Evolutionary conservation across 1,139 yeast genomes (phyloP).

Genomic region (Geotrichum australiense): DNA sequence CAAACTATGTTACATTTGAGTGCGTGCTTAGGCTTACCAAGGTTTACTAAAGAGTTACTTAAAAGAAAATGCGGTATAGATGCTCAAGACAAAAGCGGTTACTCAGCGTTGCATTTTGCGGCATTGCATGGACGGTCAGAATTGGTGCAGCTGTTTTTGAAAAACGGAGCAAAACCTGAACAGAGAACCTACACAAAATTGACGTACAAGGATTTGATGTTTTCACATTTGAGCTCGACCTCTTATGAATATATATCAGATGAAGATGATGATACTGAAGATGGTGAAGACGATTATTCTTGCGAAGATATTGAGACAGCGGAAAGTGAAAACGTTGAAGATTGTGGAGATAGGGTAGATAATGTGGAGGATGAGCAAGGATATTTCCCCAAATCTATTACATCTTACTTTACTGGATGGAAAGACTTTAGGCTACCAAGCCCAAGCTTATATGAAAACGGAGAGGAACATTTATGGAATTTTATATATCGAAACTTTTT

Average conservation of each 20-base stretch:
- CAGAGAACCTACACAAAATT: constrained; percentile 48
- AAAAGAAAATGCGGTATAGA: constrained; percentile 70
- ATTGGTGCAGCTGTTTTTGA: constrained; percentile 47
- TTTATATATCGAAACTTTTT: constrained; percentile 6
- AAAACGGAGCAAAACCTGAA: constrained; percentile 56
- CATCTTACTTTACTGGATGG: constrained; percentile 12
- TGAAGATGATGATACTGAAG: constrained; percentile 3
- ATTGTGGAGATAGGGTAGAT: background rate
- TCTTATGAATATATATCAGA: background rate
- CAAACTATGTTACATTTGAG: constrained; percentile 80
- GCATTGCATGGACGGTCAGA: constrained; percentile 61
- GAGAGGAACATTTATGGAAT: constrained; percentile 9
- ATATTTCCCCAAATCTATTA: constrained; percentile 14
- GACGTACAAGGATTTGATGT: constrained; percentile 40
- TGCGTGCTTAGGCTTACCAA: constrained; percentile 56
- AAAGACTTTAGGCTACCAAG: constrained; percentile 8
- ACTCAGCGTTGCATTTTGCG: constrained; percentile 81
- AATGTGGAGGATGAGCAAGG: constrained; percentile 1
- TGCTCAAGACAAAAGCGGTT: constrained; percentile 62
- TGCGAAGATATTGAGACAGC: no score
- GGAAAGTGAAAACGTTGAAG: constrained; percentile 2
- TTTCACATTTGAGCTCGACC: no score
- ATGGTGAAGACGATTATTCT: background rate
- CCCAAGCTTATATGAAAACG: background rate
- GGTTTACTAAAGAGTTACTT: constrained; percentile 52